Evolutionary conservation across 2,329 filamentous ascomycete genomes (phyloP), one percentile per base, ranked within the genome.

Genomic region (Monosporascus sp.): DNA sequence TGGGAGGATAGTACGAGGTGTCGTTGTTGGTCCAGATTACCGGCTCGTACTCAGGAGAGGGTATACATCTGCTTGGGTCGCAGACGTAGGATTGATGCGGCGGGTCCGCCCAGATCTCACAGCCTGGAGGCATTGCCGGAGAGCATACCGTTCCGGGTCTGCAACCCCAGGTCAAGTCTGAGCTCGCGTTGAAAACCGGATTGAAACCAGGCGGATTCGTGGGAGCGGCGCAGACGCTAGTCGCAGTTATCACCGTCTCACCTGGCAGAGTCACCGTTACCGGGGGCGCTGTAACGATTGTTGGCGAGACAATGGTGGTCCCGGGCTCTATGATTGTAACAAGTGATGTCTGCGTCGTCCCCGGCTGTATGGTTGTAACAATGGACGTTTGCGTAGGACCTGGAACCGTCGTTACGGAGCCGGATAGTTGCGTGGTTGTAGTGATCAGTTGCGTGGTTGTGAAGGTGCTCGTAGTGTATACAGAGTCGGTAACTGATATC

Each of bases 131-230:
- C 63, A 76, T 81, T 3, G 69, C 70, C n/a, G 74, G 74, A 55
- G 73, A 74, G 68, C 81, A 84, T 27, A 83, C 72, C 17, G 62
- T 76, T 34, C 80, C 79, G 2, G 80, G 78, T 14, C 56, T 49
- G 62, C 81, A 84, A 49, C 81, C 81, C 70, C 75, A 83, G 0
- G 78, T 80, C 39, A 67, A 68, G 50, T 79, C 59, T 2, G 75
- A 76, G 18, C 59, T 60, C 5, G 65, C 60, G 41, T 70, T 53
- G 15, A 75, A 68, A 1, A 56, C 14, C 60, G 41, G 8, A 56
- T 50, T 36, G 34, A 54, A 36, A 47, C 63, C 51, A 38, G 66
- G 45, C 20, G 50, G 51, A 27, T 74, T 74, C 2, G 74, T 74
- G 2, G 78, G 76, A 2, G 68, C 65, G 3, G 77, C 66, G 53